Base-by-base conservation (phyloP, 75 land plant genomes). In the Ceratopteris richardii region DNA sequence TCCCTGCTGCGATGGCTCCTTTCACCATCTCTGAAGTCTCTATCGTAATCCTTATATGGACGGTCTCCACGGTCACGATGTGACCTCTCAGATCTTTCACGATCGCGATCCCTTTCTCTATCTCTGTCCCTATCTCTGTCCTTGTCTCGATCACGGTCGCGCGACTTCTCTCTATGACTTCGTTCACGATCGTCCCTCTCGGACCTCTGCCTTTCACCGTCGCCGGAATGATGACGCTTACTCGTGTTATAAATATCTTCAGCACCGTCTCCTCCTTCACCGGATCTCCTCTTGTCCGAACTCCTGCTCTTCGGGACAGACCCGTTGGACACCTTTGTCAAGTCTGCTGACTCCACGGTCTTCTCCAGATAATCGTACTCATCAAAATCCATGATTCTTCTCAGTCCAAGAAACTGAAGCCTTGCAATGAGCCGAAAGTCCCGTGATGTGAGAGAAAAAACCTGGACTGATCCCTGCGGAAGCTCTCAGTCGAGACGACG, bases 331-430 rank as follows among this genome's bases (percentile, higher is more conserved):
- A 55, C 63, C 37, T 44, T 48, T 21, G 26, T 30, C 33, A 25
- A 43, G 12, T 47, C 82, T 2, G 72, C 54, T 19, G 67, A 74
- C 54, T 91, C 93, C 29, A 88, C 88, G 0, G 93, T 70, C 71
- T 88, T 85, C 78, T 93, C 98, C 36, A 93, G 55, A 72, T 93
- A 77, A 17, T 75, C 80, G 25, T 74, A 67, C 62, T 75, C 78
- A 44, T 75, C 80, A 20, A 46, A 46, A 20, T 46, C 48, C 48
- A 46, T 46, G 21, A 14, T 3, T n/a, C 48, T 17, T 46, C 14
- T 46, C 37, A 33, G 37, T 3, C 37, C 37, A 33, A 33, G 9
- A 3, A 33, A n/a, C n/a, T 9, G 9, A 33, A 33, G 37, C 37
- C 3, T 3, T 9, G 9, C 3, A 33, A 33, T 4, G 3, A 33